Evolutionary conservation across 129 eudicot genomes (phyloP).

Genomic region (Flaveria ramosissima): DNA sequence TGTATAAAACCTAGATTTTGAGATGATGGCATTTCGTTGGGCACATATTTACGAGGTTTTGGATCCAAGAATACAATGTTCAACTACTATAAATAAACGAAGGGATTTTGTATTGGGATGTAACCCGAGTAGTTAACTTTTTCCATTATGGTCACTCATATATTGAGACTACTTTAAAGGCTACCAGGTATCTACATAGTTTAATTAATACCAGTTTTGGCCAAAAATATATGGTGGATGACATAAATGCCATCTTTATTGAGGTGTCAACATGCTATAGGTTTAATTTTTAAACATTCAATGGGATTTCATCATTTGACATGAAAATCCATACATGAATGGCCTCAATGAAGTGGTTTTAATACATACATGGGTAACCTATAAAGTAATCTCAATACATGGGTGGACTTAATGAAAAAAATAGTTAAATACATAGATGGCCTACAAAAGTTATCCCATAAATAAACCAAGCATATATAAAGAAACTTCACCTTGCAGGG

Average conservation of each 20-base stretch:
- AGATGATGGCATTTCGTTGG: background rate
- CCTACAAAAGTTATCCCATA: background rate
- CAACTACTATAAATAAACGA: background rate
- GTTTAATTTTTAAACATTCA: background rate
- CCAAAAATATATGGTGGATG: background rate
- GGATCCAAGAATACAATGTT: slow-evolving; percentile 4
- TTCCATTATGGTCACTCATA: background rate
- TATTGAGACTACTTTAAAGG: background rate
- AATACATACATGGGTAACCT: background rate
- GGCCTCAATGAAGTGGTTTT: background rate
- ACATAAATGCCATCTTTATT: background rate
- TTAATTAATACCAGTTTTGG: background rate
- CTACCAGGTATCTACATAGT: background rate
- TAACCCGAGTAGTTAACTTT: background rate
- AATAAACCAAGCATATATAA: background rate
- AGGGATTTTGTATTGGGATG: background rate
- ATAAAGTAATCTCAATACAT: background rate
- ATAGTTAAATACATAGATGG: background rate
- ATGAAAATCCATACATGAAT: background rate
- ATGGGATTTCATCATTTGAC: background rate
- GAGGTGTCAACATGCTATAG: background rate
- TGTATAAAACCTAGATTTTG: slow-evolving; percentile 19
- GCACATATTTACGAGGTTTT: background rate
- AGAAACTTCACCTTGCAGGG: slow-evolving; percentile 72
- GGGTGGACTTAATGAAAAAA: background rate